Evolutionary conservation across 257 asterid genomes (phyloP).

Genomic region (Rauvolfia tetraphylla): DNA sequence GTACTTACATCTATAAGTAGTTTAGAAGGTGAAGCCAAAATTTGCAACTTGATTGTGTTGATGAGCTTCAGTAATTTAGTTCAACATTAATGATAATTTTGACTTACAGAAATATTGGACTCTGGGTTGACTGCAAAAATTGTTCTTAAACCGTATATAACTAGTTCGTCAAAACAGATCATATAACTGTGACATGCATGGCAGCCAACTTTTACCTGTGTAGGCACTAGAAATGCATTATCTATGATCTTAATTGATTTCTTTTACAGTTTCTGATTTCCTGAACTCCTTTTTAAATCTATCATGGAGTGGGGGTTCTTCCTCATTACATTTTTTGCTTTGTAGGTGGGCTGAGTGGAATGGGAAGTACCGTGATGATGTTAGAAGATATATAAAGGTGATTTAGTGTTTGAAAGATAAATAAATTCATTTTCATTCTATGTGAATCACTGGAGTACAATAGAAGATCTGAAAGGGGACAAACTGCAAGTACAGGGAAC

Average conservation of each 20-base stretch:
- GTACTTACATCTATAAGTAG: not conserved
- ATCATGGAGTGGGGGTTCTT: not conserved
- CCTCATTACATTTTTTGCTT: constrained; percentile 21
- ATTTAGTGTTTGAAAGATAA: constrained; percentile 13
- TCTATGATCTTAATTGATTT: too few relatives aligned
- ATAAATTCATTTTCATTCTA: not conserved
- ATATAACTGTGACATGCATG: not conserved
- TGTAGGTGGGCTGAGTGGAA: constrained; percentile 99
- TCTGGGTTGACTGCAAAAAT: not conserved
- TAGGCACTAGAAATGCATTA: not conserved
- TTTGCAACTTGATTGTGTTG: not conserved
- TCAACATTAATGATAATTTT: not conserved
- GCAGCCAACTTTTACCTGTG: not conserved
- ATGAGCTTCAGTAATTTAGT: not conserved
- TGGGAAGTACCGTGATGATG: constrained; percentile 87
- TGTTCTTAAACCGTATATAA: not conserved
- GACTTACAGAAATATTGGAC: not conserved
- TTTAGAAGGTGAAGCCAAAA: not conserved
- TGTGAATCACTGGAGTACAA: not conserved
- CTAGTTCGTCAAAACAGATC: not conserved
- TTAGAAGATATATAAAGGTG: constrained; percentile 91
- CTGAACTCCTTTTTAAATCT: not conserved
- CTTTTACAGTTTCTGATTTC: too few relatives aligned
- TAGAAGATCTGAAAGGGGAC: constrained; percentile 7
- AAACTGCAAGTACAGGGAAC: constrained; percentile 4